Evolutionary conservation across 164 flowering plant genomes (phyloP), one percentile per base, ranked within the genome.

Genomic region (Platanus orientalis): DNA sequence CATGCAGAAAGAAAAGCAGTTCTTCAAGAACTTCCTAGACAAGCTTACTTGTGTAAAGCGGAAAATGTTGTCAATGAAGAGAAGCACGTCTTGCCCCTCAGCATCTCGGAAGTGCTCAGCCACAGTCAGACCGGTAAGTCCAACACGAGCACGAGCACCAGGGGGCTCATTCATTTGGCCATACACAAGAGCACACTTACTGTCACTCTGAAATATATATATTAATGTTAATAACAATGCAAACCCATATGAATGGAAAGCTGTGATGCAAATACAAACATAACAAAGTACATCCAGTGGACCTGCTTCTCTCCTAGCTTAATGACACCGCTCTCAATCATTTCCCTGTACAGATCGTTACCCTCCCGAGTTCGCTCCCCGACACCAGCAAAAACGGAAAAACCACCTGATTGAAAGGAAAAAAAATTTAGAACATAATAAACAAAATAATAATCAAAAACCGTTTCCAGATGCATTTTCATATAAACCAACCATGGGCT

Each of bases 41-140:
- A 67, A 51, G 16, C 76, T 52, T 62, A 84, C 97, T 61, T 88
- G 95, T 60, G 95, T 90, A 67, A 88, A 90, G n/a, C 97, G 86
- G 92, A 93, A 93, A 79, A 90, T 93, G 75, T 93, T 93, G 75
- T 93, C 96, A 71, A 93, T 87, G 63, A 93, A 90, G 64, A 93
- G 97, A 74, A 90, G 90, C 83, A 90, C 98, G 76, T 93, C 97
- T 64, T 90, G 95, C 21, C 95, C 98, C 62, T 90, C 92, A 62
- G 91, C 98, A 84, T 93, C 98, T 73, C 98, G 77, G 82, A 93
- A 93, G 67, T 93, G 92, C 66, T 90, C 97, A 7, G 96, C 96
- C 29, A 93, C 91, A 53, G 98, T 93, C 40, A 90, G 73, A 12
- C 95, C 97, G 34, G 95, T 90, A 45, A 90, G 90, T 5, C 95